Percentiles rank a stretch among this genome's conserved stretches.
Conservation (phyloP, 164 flowering plant species). For the Piper betle region DNA sequence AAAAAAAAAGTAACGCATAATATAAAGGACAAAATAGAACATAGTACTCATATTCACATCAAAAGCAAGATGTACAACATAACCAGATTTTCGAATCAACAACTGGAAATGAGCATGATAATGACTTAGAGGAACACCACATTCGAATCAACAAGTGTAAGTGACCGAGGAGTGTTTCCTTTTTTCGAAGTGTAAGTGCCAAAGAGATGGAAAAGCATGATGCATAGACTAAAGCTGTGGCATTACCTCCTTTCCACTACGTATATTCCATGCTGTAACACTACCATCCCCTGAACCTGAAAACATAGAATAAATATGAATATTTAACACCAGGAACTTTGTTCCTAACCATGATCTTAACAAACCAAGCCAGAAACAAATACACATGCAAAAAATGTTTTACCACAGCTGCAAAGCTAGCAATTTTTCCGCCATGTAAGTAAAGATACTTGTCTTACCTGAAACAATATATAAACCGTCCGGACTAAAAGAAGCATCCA, state of each 20-base stretch:
- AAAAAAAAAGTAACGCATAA: no score
- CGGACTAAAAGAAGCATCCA: slow-evolving; percentile 98
- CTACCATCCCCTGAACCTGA: slow-evolving; percentile 89
- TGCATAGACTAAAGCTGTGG: not conserved
- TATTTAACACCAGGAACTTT: not conserved
- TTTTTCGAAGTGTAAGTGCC: not conserved
- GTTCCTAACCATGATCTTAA: not conserved
- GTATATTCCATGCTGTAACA: slow-evolving; percentile 83
- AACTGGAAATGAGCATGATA: not conserved
- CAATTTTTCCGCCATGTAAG: not conserved
- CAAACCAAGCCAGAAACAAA: not conserved
- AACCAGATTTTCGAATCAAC: not conserved
- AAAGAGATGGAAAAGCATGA: not conserved
- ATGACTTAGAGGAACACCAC: not conserved
- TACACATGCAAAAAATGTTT: not conserved
- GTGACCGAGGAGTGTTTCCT: no score
- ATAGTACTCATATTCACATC: no score
- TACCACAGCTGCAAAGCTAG: not conserved
- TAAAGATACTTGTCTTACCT: slow-evolving; percentile 29
- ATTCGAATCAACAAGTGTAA: not conserved
- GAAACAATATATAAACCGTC: slow-evolving; percentile 94
- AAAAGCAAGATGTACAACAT: no score
- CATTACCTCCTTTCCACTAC: slow-evolving; percentile 77
- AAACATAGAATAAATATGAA: not conserved
- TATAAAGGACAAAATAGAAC: no score